Conservation (phyloP, 2,329 filamentous ascomycete genomes). For the Nigrospora sphaerica region DNA sequence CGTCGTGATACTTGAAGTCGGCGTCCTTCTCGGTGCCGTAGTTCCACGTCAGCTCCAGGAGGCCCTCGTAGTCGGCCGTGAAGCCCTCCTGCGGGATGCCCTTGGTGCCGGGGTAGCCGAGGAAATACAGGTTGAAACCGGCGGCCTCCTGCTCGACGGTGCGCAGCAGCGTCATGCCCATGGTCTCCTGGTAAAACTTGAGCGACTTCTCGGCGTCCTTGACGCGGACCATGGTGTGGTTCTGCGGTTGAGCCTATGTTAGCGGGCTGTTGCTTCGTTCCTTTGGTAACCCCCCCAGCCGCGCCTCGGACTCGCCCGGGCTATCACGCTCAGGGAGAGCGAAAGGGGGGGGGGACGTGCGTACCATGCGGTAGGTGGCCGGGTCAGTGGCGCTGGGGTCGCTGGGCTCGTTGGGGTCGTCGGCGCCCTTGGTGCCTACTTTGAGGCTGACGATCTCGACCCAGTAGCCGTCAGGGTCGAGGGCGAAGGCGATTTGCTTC, state of each 20-base stretch:
- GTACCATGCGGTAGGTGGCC: slow-evolving; percentile 64
- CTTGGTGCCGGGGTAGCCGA: slow-evolving; percentile 64
- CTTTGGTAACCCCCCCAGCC: background rate
- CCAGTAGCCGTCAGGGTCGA: slow-evolving; percentile 86
- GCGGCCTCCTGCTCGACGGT: slow-evolving; percentile 62
- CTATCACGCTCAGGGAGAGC: too few relatives aligned
- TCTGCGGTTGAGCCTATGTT: slow-evolving; percentile 33
- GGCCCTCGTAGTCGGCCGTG: slow-evolving; percentile 65
- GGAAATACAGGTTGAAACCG: slow-evolving; percentile 87
- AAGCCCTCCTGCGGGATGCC: slow-evolving; percentile 45
- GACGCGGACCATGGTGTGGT: slow-evolving; percentile 92
- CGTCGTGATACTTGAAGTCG: slow-evolving; percentile 81
- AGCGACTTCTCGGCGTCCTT: slow-evolving; percentile 71
- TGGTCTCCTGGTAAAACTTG: slow-evolving; percentile 74
- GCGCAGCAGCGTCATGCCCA: slow-evolving; percentile 81
- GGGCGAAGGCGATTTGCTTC: slow-evolving; percentile 80
- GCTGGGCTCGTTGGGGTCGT: slow-evolving; percentile 63
- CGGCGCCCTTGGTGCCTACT: slow-evolving; percentile 25
- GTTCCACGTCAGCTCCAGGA: slow-evolving; percentile 87
- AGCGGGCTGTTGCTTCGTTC: too few relatives aligned
- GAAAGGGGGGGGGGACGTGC: slow-evolving; percentile 2
- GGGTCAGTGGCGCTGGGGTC: slow-evolving; percentile 62
- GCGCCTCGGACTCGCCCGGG: too few relatives aligned
- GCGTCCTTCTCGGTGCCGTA: slow-evolving; percentile 80
- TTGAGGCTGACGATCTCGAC: slow-evolving; percentile 76